Percentiles rank a stretch among this genome's conserved stretches.
These are phyloP conservation scores for Amanita fuliginea DNA, from an alignment of 768 basidiomycete genomes.

Conservation along the genomic window DNA sequence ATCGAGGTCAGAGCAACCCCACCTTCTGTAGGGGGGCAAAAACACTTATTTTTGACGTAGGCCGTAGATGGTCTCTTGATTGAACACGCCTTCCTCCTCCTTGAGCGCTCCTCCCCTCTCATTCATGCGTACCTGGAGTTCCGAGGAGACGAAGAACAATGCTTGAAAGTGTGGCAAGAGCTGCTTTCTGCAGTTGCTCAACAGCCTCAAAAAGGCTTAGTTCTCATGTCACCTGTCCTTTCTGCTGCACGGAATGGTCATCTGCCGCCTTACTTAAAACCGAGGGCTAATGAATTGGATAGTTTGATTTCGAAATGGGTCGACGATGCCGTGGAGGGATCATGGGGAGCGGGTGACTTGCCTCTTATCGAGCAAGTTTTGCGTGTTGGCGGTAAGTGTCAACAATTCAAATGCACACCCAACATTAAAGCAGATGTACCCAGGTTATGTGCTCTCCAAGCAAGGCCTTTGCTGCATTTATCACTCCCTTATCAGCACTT, in stretches of 20 bases:
- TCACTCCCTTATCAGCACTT: conserved; percentile 21
- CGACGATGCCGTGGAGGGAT: conserved; percentile 21
- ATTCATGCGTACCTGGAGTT: conserved; percentile 42
- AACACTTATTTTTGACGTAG: conserved; percentile 17
- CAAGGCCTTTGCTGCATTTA: conserved; percentile 22
- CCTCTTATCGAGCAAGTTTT: conserved; percentile 28
- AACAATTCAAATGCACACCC: background rate
- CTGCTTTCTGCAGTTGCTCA: conserved; percentile 33
- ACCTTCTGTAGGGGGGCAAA: background rate
- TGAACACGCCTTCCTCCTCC: conserved; percentile 25
- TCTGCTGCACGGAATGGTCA: conserved; percentile 24
- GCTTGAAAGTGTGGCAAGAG: conserved; percentile 32
- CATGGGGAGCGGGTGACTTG: conserved; percentile 15
- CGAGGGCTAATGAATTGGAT: conserved; percentile 34
- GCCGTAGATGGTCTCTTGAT: conserved; percentile 33
- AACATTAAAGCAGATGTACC: background rate
- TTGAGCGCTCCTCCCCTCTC: conserved; percentile 29
- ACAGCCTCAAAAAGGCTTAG: conserved; percentile 17
- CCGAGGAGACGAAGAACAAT: conserved; percentile 22
- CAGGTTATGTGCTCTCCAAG: conserved; percentile 25
- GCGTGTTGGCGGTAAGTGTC: conserved; percentile 25
- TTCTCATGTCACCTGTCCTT: conserved; percentile 26
- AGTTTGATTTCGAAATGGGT: conserved; percentile 27
- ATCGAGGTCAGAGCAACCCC: conserved; percentile 26
- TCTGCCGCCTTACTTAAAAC: conserved; percentile 36